Evolutionary conservation across 2,329 filamentous ascomycete genomes (phyloP).

Genomic region (Ophiostoma ulmi): DNA sequence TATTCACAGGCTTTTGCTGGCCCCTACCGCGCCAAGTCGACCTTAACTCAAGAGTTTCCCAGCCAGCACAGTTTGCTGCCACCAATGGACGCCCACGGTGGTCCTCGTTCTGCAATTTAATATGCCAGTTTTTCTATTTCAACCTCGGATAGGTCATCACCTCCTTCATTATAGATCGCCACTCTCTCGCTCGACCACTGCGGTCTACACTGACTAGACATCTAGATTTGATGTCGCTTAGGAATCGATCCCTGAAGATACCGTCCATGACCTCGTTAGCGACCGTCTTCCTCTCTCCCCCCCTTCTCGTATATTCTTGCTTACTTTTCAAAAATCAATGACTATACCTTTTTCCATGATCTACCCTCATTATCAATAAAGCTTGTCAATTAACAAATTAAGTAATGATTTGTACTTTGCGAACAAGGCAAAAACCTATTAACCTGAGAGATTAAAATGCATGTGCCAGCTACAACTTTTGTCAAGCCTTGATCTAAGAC

Average conservation of each 20-base stretch:
- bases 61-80: too few species aligned
- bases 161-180: neutral
- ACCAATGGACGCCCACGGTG: too few species aligned
- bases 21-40: neutral
- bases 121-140: too few species aligned
- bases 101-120: too few species aligned
- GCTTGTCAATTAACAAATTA: neutral
- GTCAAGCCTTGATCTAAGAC: neutral
- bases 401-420: neutral
- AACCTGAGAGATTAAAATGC: too few species aligned
- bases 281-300: neutral
- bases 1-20: neutral
- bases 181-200: neutral
- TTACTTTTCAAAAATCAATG: neutral
- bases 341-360: neutral
- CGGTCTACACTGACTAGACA: constrained; percentile 10
- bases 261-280: neutral
- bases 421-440: too few species aligned
- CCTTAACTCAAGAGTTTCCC: neutral
- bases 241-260: neutral
- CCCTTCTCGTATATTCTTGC: neutral
- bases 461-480: too few species aligned
- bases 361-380: too few species aligned
- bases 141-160: neutral
- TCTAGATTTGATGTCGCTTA: constrained; percentile 6